Evolutionary conservation across 2,329 filamentous ascomycete genomes (phyloP).

Genomic region (Botrytis pseudocinerea): DNA sequence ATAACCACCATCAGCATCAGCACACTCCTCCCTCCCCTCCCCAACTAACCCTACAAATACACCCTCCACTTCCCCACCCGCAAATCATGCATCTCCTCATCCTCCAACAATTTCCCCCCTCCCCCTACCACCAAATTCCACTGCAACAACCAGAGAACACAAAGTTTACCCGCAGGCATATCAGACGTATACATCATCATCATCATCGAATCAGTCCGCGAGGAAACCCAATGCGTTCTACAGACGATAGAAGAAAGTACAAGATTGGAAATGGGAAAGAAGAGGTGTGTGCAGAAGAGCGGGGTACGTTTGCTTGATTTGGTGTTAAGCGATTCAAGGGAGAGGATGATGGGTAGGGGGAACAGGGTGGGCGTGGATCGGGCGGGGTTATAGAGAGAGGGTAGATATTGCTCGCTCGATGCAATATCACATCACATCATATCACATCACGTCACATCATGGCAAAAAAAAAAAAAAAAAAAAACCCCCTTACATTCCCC

Average conservation of each 20-base stretch:
- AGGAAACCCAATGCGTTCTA: background rate
- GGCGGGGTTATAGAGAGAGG: too few species aligned
- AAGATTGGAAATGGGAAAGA: background rate
- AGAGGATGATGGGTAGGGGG: background rate
- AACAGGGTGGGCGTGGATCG: too few species aligned
- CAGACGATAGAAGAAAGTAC: background rate
- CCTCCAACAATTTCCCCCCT: background rate
- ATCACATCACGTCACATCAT: too few species aligned
- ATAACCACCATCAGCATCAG: background rate
- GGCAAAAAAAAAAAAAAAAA: too few species aligned
- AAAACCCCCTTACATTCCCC: too few species aligned
- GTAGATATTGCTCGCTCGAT: too few species aligned
- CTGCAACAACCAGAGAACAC: background rate
- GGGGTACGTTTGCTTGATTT: background rate
- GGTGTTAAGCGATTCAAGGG: too few species aligned
- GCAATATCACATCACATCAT: too few species aligned
- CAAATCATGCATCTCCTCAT: background rate
- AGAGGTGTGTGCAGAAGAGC: background rate
- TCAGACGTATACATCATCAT: background rate
- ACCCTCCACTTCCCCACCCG: background rate
- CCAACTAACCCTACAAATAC: background rate
- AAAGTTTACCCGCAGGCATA: accelerated
- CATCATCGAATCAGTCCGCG: background rate
- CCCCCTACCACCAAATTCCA: background rate
- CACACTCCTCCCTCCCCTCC: background rate